Base-by-base conservation (phyloP, 2,329 filamentous ascomycete species). In the Neofusicoccum umdonicola region DNA sequence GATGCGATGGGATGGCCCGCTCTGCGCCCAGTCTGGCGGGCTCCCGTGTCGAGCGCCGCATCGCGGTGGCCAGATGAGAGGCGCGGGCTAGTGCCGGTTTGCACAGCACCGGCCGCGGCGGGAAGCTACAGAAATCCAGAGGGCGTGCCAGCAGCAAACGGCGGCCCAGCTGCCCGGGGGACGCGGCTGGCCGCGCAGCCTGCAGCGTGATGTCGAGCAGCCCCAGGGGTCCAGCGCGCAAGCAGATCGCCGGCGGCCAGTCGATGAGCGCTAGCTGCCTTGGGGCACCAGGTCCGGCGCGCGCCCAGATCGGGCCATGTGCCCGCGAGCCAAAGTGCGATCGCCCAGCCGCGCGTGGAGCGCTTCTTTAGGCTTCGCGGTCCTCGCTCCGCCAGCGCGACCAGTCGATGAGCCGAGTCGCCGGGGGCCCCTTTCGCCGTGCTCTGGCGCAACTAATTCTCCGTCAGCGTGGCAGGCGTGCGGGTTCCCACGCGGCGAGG, bases 1-100 rank as follows among this genome's bases (percentile, higher is more conserved):
- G 56, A 60, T 37, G 42, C 11, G 54, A 57, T 60, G 56, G 56
- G 56, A 60, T 37, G 41, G 31, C 56, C 56, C 56, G 56, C 42
- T 45, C 41, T 47, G 56, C 34, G 42, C 56, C 37, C 56, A 48
- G n/a, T 11, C 42, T 44, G 31, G 17, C 44, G 56, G 56, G 56
- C 31, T 47, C 56, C 19, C 3, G n/a, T 11, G 37, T 47, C 56
- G 31, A 47, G 42, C 56, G 56, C 56, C 22, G 42, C 42, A 47
- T 27, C 54, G 8, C 39, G 44, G 8, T 12, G 12, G 31, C 27
- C 56, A 42, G 15, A 11, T 31, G 27, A 17, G 9, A 34, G 56
- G 27, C 56, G n/a, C 17, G 22, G 17, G 31, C 31, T 60, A 11
- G 54, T 8, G 22, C 41, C 3, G 27, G 11, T 15, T n/a, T 31